Evolutionary conservation across 179 eudicot species (phyloP).

Genomic region (Carnegiea gigantea): DNA sequence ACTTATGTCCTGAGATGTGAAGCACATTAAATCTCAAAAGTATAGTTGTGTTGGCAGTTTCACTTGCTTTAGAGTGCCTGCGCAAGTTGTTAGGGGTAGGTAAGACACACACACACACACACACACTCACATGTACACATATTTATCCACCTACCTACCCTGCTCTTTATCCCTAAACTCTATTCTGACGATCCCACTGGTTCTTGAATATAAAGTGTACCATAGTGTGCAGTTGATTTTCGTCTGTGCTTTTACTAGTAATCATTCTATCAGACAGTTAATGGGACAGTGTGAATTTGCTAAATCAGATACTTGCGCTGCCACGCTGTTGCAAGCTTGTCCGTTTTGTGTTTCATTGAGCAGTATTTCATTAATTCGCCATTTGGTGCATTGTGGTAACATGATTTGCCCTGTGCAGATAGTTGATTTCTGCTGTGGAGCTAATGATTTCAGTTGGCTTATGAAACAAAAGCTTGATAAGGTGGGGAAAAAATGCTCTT

Average conservation of each 20-base stretch:
- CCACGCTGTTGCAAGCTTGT: neutral
- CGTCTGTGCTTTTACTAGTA: neutral
- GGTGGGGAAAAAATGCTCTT: conserved; percentile 65
- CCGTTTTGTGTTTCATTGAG: neutral
- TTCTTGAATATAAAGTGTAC: neutral
- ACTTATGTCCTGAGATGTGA: neutral
- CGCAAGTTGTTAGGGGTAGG: too few relatives aligned
- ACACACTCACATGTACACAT: too few relatives aligned
- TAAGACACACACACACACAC: neutral
- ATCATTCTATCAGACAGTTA: neutral
- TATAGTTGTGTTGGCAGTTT: too few relatives aligned
- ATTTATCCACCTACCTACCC: neutral
- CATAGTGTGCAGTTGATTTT: neutral
- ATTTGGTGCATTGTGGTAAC: conserved; percentile 8
- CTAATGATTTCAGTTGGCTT: conserved; percentile 82
- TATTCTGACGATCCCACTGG: neutral
- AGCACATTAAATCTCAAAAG: too few relatives aligned
- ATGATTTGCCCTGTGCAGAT: conserved; percentile 49
- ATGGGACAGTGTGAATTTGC: neutral
- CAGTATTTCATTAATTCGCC: neutral
- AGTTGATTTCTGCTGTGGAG: conserved; percentile 95
- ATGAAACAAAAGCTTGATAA: conserved; percentile 75
- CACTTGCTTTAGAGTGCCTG: too few relatives aligned
- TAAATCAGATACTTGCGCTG: neutral
- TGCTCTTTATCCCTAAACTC: neutral